Evolutionary conservation across 2,329 filamentous ascomycete species (phyloP), one percentile per base, ranked within the genome.

Genomic region (Fusarium keratoplasticum): DNA sequence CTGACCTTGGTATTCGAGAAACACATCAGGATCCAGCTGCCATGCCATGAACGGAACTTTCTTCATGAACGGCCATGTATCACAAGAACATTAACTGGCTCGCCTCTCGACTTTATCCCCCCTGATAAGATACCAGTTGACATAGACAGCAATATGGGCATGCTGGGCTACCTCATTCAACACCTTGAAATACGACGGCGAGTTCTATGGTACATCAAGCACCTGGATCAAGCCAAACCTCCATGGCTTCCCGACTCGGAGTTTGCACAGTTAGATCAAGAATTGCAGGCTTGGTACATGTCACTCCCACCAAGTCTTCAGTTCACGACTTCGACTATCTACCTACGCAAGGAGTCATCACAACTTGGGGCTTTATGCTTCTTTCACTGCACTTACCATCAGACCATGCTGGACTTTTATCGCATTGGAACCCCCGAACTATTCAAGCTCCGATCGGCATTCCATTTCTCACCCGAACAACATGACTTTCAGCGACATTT

Each of bases 1-100:
- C 25, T 75, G 9, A 69, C 71, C 18, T 10, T 75, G 59, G 61
- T 75, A 9, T 61, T 67, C 29, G 72, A 75, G 50, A 71, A 67
- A 38, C 64, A 75, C 50, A 22, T 73, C 18, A 64, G 64, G 20
- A 75, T 75, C n/a, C 72, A 71, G 52, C 64, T 73, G 2, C 72
- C 72, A n/a, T 70, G 68, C 9, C 63, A 61, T 36, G 59, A 69
- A 8, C 33, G 66, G 5, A 69, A 64, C 38, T 71, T 71, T 57
- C 40, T 72, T 7, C 59, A 67, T 36, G 58, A 69, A 35, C 36
- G 50, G 14, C 62, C 71, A 6, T 67, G 65, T 13, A 69, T 73
- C 20, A 71, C 71, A 8, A 58, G 55, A 25, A 64, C 66, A 9
- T 42, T 73, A 4, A 50, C 20, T 29, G 69, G 69, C 4, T 27